Percentiles rank a stretch among this genome's conserved stretches.
Evolutionary conservation across 1,284 basidiomycete species (phyloP).

Genomic region (Singerocomus inundabilis): DNA sequence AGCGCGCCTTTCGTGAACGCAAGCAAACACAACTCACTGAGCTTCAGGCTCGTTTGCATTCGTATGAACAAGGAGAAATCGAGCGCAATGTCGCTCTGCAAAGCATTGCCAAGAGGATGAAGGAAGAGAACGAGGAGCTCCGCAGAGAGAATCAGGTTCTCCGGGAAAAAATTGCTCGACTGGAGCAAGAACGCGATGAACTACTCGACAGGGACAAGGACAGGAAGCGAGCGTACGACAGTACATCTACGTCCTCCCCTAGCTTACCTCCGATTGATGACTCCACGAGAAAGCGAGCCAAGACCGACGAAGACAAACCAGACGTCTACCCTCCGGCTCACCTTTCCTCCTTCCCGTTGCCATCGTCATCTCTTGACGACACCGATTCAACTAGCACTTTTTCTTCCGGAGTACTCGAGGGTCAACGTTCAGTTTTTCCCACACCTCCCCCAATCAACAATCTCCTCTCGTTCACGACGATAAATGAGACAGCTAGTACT

Average conservation of each 20-base stretch:
- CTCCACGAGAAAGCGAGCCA: conserved; percentile 41
- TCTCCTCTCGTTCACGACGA: conserved; percentile 36
- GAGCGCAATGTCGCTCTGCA: conserved; percentile 87
- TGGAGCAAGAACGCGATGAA: conserved; percentile 46
- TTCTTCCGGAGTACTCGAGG: conserved; percentile 8
- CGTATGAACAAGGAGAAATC: conserved; percentile 88
- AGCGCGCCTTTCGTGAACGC: conserved; percentile 88
- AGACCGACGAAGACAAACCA: conserved; percentile 36
- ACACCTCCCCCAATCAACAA: conserved; percentile 27
- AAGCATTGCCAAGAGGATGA: conserved; percentile 80
- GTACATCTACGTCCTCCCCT: conserved; percentile 37
- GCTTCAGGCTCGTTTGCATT: conserved; percentile 81
- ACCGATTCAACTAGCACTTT: conserved; percentile 1
- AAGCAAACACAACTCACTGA: conserved; percentile 90
- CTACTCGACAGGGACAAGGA: conserved; percentile 38
- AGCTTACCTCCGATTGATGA: conserved; percentile 22
- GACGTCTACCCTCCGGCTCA: conserved; percentile 30
- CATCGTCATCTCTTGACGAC: conserved; percentile 18
- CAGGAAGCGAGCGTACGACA: conserved; percentile 57
- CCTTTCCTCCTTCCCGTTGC: conserved; percentile 25
- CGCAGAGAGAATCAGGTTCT: conserved; percentile 61
- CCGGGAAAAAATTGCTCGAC: conserved; percentile 55
- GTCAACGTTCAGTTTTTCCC: conserved; percentile 19
- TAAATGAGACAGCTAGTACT: conserved; percentile 8
- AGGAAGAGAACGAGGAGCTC: conserved; percentile 83